Percentiles rank a stretch among this genome's conserved stretches.
Conservation (phyloP, 352 stramenopile genomes). For the Pythium grandisporangium region DNA sequence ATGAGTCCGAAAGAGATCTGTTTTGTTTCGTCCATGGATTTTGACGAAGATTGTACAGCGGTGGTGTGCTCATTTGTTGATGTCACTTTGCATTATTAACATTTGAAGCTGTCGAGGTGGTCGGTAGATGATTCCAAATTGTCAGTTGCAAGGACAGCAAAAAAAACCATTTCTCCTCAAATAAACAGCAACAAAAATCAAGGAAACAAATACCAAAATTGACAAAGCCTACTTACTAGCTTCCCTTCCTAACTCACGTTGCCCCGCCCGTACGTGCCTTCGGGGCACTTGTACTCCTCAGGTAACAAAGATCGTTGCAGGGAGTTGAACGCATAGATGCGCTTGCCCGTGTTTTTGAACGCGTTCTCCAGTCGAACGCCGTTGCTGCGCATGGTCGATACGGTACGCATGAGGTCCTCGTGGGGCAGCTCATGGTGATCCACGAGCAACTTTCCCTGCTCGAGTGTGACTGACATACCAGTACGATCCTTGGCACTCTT, state of each 20-base stretch:
- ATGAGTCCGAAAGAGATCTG: no score
- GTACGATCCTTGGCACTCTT: conserved; percentile 96
- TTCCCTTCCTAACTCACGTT: conserved; percentile 42
- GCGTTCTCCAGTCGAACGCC: conserved; percentile 59
- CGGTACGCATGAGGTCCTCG: conserved; percentile 46
- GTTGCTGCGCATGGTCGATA: conserved; percentile 73
- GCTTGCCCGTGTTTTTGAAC: conserved; percentile 73
- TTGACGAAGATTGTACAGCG: no score
- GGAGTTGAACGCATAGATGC: conserved; percentile 66
- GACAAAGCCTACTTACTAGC: no score
- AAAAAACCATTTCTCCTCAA: no score
- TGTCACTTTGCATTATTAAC: no score
- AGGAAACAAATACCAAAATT: no score
- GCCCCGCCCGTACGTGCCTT: conserved; percentile 72
- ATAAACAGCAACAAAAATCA: no score
- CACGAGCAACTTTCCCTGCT: conserved; percentile 69
- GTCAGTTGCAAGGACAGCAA: no score
- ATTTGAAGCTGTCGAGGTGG: no score
- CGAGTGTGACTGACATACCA: conserved; percentile 93
- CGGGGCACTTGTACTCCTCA: conserved; percentile 67
- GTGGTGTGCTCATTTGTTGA: no score
- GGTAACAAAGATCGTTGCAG: conserved; percentile 69
- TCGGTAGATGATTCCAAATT: no score
- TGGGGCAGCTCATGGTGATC: conserved; percentile 49
- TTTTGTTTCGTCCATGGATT: no score